Conservation (phyloP, 208 protist genomes). For the Blastocrithidia nonstop region DNA sequence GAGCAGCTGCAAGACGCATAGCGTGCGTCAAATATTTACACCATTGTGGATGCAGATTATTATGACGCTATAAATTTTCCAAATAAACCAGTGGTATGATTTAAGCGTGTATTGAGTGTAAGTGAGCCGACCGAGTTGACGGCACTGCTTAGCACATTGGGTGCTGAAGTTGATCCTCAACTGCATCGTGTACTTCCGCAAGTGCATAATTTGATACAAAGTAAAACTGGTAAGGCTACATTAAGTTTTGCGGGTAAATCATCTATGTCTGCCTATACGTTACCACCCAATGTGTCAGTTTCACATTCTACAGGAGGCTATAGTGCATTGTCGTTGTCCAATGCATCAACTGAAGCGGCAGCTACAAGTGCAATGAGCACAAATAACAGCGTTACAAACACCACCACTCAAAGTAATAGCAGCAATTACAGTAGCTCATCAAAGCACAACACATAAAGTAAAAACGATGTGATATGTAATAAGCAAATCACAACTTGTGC, state of each 20-base stretch:
- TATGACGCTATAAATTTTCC: constrained; percentile 13
- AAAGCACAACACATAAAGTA: neutral
- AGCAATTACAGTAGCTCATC: neutral
- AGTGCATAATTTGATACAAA: no score
- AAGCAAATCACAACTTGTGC: no score
- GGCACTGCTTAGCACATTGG: no score
- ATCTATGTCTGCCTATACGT: constrained; percentile 47
- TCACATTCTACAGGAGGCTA: no score
- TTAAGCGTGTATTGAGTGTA: constrained; percentile 60
- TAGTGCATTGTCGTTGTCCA: no score
- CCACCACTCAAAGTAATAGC: neutral
- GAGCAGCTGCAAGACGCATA: constrained; percentile 14
- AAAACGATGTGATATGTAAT: neutral
- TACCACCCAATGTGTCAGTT: no score
- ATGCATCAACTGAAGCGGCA: no score
- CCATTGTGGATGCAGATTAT: constrained; percentile 43
- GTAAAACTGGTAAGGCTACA: no score
- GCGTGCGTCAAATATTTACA: constrained; percentile 10
- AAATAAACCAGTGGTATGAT: constrained; percentile 45
- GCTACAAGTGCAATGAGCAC: no score
- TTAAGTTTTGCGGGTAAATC: no score
- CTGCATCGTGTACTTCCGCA: no score
- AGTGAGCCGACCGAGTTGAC: constrained; percentile 30
- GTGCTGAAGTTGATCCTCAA: no score
- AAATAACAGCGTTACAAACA: constrained; percentile 16